Evolutionary conservation across 257 asterid species (phyloP), one percentile per base, ranked within the genome.

Genomic region (Cruciata laevipes): DNA sequence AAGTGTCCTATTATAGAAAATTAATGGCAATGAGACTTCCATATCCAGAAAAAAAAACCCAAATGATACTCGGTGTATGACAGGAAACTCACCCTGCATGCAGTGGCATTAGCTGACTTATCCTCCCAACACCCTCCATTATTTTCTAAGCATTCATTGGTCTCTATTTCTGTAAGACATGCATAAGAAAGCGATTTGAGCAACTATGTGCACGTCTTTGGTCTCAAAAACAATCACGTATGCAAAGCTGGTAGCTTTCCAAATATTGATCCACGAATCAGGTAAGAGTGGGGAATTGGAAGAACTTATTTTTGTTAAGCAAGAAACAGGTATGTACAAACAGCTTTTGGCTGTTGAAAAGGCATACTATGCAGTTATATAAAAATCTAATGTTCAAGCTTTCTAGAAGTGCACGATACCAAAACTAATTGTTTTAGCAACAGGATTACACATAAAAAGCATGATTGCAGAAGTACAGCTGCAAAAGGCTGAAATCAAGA

Each of bases 81-180:
- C 56, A 12, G 60, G 12, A 63, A 2, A 33, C 55, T 65, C 82
- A 94, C 97, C 95, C 79, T 83, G 97, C 99, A 94, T 31, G 97
- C 99, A 65, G 95, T 88, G 33, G 90, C 70, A 61, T 94, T 94
- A 30, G 92, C 75, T 75, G 84, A 71, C 71, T 74, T 83, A 74
- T 94, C 97, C 70, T 90, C 87, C 99, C 99, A 94, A 84, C 97
- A 94, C 62, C 99, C 99, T 3, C 99, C 99, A 70, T 94, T 90
- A 83, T 89, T 83, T 69, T 77, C 82, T 65, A 87, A 68, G 72
- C 99, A 94, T 77, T 94, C 96, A 51, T 90, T 90, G 75, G 99
- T 94, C 81, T 94, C 87, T 76, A 94, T 77, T 70, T 84, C 99
- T 94, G 85, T 58, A 65, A 47, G 40, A 69, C 51, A 68, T 52